Evolutionary conservation across 805 yeast species (phyloP), one percentile per base, ranked within the genome.

Genomic region (Teunomyces funiuensis): DNA sequence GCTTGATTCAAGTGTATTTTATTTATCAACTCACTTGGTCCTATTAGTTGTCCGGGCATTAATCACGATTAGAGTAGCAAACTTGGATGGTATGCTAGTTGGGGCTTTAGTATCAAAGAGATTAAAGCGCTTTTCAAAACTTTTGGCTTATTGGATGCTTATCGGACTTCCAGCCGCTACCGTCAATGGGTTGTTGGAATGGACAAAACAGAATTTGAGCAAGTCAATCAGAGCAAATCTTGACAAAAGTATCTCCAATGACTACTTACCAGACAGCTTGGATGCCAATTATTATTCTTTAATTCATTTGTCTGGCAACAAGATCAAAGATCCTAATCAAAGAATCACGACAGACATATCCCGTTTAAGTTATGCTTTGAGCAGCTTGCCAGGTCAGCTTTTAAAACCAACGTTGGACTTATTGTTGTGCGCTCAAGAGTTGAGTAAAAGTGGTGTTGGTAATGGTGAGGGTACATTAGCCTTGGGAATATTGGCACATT

Each of bases 151-250:
- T 53, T 90, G 97, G 97, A 78, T 90, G 83, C 52, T 79, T 11
- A 70, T 90, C 10, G 96, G 97, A 8, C 59, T 88, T 7, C 98
- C 98, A 0, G 93, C 96, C 1, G 77, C 96, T 2, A 55, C 86
- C 22, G 82, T 86, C 7, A 88, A 89, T 53, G 79, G 95, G 0
- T 60, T 85, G 40, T 73, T 89, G 40, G 69, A 73, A 11, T 83
- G 79, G 66, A 73, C 82, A 2, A 82, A 81, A 33, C 75, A 72
- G 44, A 69, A 78, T 39, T 68, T 85, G 43, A 69, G 87, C 1
- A 73, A 77, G 43, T 57, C 74, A 25, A 76, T 88, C 49, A 76
- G 95, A 50, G 63, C 71, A 28, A 79, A 81, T 53, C 68, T 90
- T 38, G 86, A 93, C 10, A 66, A 73, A 14, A 73, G 75, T 49